Base-by-base conservation (phyloP, 345 rosid species). In the Noccaea bulbosa region DNA sequence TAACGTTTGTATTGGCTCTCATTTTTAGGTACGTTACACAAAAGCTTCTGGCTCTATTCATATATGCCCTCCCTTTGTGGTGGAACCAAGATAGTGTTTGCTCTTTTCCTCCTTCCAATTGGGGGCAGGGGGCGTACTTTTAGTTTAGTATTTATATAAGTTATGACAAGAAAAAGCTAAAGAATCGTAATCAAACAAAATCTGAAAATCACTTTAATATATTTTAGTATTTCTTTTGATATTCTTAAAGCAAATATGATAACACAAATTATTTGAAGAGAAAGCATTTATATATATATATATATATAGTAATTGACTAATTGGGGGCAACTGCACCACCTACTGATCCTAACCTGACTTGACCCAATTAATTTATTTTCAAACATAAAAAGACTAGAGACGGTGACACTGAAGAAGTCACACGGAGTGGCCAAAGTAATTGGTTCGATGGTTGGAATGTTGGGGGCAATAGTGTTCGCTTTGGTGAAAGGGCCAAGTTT, bases 391-490 rank as follows among this genome's bases (percentile, higher is more conserved):
- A 72, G 75, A 46, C 14, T 69, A 14, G 74, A 76, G 71, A 48
- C 24, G 7, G 59, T 76, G 71, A 62, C 75, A 6, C 40, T 76
- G 8, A 76, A 56, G 66, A 76, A 76, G 71, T 62, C 79, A 33
- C 72, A 79, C 16, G 98, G 98, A 66, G 57, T 80, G 0, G 92
- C 93, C 15, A 90, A 93, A 79, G 79, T 88, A 43, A 10, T 88
- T 20, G 98, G 98, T 32, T 82, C 92, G 3, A 72, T 75, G 4
- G 10, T 79, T 33, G 83, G 88, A 5, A 75, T 92, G 65, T 76
- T 84, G 3, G 98, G 98, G 33, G 93, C 91, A 3, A 54, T 93
- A 59, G 92, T 88, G 44, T 88, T 85, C 53, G 97, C 96, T 22
- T 83, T 93, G 54, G 78, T 84, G 5, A 93, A 86, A 75, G 98